Evolutionary conservation across 345 rosid genomes (phyloP).

Genomic region (Gossypium longicalyx): DNA sequence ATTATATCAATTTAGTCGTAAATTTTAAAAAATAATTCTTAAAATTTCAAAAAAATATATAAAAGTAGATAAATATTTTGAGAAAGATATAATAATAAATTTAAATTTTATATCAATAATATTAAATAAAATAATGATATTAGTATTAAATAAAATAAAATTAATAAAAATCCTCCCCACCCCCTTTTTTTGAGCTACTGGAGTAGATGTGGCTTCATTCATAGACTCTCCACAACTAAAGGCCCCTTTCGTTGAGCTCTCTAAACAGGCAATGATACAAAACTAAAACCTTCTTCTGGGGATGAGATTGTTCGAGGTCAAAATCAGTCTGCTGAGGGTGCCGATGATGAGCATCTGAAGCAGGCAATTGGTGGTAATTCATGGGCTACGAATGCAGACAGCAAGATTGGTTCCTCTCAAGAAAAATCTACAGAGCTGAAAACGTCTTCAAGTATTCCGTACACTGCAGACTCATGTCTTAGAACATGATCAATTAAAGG

Average conservation of each 20-base stretch:
- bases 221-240: conserved; percentile 37
- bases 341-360: conserved; percentile 33
- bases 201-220: conserved; percentile 64
- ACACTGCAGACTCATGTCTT: conserved; percentile 30
- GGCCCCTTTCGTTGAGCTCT: conserved; percentile 21
- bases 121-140: too few species aligned
- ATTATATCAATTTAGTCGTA: too few species aligned
- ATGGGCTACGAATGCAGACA: conserved; percentile 27
- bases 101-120: too few species aligned
- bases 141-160: too few species aligned
- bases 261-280: conserved; percentile 35
- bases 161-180: too few species aligned
- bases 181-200: conserved; percentile 29
- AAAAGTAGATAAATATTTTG: too few species aligned
- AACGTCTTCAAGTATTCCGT: conserved; percentile 34
- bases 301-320: conserved; percentile 28
- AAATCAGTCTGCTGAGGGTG: conserved; percentile 24
- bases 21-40: too few species aligned
- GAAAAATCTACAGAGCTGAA: conserved; percentile 28
- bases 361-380: conserved; percentile 21
- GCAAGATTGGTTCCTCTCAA: conserved; percentile 18
- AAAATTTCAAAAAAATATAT: too few species aligned
- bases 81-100: too few species aligned
- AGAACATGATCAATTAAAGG: conserved; percentile 41
- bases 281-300: conserved; percentile 24